Conservation (phyloP, 768 basidiomycete genomes). For the Mycena floridula region DNA sequence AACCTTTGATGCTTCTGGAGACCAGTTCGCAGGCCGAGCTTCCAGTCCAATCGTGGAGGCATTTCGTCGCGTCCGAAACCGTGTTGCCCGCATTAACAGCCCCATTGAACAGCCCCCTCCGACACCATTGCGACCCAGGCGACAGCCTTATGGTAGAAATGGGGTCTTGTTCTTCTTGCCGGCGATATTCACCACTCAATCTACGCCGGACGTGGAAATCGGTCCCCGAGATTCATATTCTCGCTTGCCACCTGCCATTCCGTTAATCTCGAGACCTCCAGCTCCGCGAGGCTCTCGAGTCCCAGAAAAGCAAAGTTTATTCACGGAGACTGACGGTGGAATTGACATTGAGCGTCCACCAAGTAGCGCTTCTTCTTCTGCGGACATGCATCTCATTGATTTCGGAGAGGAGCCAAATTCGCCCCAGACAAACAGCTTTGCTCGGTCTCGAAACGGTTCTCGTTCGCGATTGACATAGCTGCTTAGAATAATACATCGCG, state of each 20-base stretch:
- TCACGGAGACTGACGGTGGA: no score
- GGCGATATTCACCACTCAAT: slow-evolving; percentile 75
- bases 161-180: slow-evolving; percentile 80
- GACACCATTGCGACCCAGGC: slow-evolving; percentile 41
- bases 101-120: slow-evolving; percentile 33
- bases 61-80: slow-evolving; percentile 51
- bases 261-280: slow-evolving; percentile 21
- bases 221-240: no score
- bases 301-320: slow-evolving; percentile 5
- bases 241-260: no score
- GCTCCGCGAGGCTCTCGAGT: slow-evolving; percentile 6
- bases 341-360: no score
- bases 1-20: slow-evolving; percentile 42
- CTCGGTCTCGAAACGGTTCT: no score
- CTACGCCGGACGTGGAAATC: no score
- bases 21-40: slow-evolving; percentile 34
- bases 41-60: slow-evolving; percentile 47
- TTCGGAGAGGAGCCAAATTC: no score
- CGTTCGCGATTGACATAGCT: no score
- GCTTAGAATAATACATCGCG: no score
- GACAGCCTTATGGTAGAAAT: slow-evolving; percentile 39
- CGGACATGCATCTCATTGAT: no score
- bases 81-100: slow-evolving; percentile 43
- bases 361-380: no score
- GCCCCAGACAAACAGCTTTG: no score